Evolutionary conservation across 179 eudicot genomes (phyloP), one percentile per base, ranked within the genome.

Genomic region (Actinidia chinensis): DNA sequence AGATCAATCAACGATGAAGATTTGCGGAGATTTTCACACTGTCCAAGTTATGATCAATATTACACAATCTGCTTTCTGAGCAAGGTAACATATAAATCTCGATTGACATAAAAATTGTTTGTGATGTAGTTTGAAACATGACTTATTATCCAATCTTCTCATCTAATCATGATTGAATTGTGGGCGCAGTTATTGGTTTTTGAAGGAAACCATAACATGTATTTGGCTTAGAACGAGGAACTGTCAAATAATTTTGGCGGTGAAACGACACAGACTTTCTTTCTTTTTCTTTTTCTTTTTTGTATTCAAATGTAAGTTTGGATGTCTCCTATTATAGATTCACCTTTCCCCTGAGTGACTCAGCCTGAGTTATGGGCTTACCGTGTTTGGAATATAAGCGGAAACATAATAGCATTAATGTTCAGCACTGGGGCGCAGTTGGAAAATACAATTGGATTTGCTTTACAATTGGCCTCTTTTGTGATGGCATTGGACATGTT

Each of bases 401-500:
- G 33, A 51, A 76, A 76, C 72, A 33, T 50, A 51, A 5, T n/a
- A 33, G 50, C 59, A 20, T 76, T 23, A 0, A 17, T 80, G 67
- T 85, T 75, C 83, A 82, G 84, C 77, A 80, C 56, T 74, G 91
- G 79, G 81, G 79, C 76, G 77, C 83, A 44, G 86, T 67, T 76
- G 88, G 84, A n/a, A 75, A 85, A 82, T 76, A 79, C 82, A 9
- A 83, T 89, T 84, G 97, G 95, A 80, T 95, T 93, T 89, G 98
- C 97, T 77, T 93, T 98, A 59, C 98, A 93, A 83, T 85, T 95
- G 75, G 81, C 79, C 79, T 91, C 90, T 82, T 86, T 95, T 82
- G 88, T 93, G 80, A 85, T 87, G 66, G 97, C 97, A 71, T 78
- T 91, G 75, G 87, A 86, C 80, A 81, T 78, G 84, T 88, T 89